Evolutionary conservation across 1,139 yeast genomes (phyloP), one percentile per base, ranked within the genome.

Genomic region (Saccharomyces hybrid): DNA sequence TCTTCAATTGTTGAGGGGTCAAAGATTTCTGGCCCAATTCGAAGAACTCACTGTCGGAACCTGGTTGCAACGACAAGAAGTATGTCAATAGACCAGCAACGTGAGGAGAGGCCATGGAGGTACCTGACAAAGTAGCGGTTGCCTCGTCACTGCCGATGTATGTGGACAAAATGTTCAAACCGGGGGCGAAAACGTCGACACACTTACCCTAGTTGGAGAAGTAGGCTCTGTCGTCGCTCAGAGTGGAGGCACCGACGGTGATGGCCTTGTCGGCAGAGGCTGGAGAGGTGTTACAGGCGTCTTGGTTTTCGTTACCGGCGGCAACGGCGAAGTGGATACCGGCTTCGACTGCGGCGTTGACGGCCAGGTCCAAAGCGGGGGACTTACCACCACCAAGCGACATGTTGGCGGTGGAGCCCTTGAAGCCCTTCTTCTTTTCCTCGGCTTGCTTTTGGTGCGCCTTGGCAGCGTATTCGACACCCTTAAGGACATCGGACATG

Each of bases 101-200:
- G 71, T 93, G 98, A 53, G 99, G 99, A 49, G 98, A 88, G 38
- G 99, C 99, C 99, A 93, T 93, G 21, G 99, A 93, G 21, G 99
- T 93, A 75, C 99, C 99, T 46, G 97, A 89, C 73, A 93, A 80
- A 53, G 93, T 83, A 58, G 96, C 96, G 62, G 96, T 86, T 51
- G 95, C 90, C 56, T 80, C 73, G 61, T 83, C 83, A 44, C 95
- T 85, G 52, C 96, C 95, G 71, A 88, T 90, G 76, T 90, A 93
- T 54, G 95, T 86, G 32, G 93, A 85, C 66, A 85, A 76, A 61
- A 88, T 80, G 71, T 86, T 84, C 71, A 86, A 79, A 68, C 95
- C 95, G 29, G 95, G 95, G 34, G 89, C 95, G 67, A 86, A 87
- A 57, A 88, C 81, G 70, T 86, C 95, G 53, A 88, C 95, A 78